Evolutionary conservation across 2,329 filamentous ascomycete genomes (phyloP), one percentile per base, ranked within the genome.

Genomic region (Penicillium decumbens): DNA sequence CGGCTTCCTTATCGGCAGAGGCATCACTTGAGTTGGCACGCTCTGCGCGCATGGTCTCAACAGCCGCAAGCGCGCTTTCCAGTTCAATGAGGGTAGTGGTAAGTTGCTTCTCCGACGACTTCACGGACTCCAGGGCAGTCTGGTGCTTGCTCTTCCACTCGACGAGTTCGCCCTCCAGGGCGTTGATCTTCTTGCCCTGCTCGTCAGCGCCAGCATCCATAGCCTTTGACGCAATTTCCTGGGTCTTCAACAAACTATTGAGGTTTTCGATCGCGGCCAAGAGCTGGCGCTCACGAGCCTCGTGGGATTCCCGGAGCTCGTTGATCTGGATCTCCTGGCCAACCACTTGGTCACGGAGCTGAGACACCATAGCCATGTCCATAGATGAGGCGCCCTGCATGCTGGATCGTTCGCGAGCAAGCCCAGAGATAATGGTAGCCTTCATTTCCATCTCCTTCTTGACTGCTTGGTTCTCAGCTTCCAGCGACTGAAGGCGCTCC

Each of bases 381-480:
- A 95, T 85, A 6, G 90, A 87, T 23, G 87, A 87, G 2, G 79
- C 77, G 67, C 78, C 80, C 67, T 92, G 89, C 73, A 96, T 79
- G 72, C 90, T 96, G 3, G 89, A 92, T 51, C 95, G 80, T 71
- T 98, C 95, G 46, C 93, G 85, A 3, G 93, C 95, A 55, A 98
- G 77, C 6, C 93, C 93, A 27, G 89, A 89, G 60, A 98, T 97
- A 65, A 98, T 91, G 27, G 89, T 88, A 77, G 92, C 90, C 80
- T 98, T 98, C 55, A 82, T 85, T 66, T 98, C 93, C 86, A 97
- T 95, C 70, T 98, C 93, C 75, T 90, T 95, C 75, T 89, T 93
- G 20, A 90, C 82, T 3, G 83, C 84, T 24, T 84, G 77, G 49
- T 96, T 81, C 59, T 95, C 92, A 5, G 84, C 83, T 69, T 98